phyloP scores from a whole-genome alignment of 768 basidiomycete genomes.

The Panus rudis region DNA sequence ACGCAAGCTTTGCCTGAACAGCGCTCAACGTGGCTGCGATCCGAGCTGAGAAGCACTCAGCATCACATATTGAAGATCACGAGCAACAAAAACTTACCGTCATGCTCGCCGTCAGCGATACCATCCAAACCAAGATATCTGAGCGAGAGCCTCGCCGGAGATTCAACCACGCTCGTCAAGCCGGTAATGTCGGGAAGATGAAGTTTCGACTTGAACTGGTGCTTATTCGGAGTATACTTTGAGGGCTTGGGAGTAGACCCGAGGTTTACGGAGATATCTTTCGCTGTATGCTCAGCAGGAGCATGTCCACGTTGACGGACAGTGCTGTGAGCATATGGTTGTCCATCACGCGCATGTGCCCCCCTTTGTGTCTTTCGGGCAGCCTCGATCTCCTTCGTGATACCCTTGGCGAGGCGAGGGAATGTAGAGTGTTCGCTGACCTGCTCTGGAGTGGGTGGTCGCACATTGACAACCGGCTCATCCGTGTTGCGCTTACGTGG shows the following conservation, averaged over 20 bases:
- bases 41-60: conserved; percentile 36
- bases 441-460: conserved; percentile 55
- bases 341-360: neutral
- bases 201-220: conserved; percentile 25
- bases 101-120: conserved; percentile 44
- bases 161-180: conserved; percentile 68
- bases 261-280: conserved; percentile 21
- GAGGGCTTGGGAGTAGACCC: neutral
- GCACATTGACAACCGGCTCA: conserved; percentile 44
- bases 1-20: conserved; percentile 61
- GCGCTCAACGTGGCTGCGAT: conserved; percentile 52
- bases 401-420: conserved; percentile 49
- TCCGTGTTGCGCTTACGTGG: conserved; percentile 17
- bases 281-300: conserved; percentile 10
- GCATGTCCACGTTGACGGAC: conserved; percentile 7
- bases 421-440: conserved; percentile 43
- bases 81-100: conserved; percentile 39
- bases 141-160: conserved; percentile 52
- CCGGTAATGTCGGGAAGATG: conserved; percentile 82
- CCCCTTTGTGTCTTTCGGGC: neutral
- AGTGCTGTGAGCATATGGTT: conserved; percentile 11
- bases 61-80: neutral
- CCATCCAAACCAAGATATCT: conserved; percentile 47
- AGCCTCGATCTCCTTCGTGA: conserved; percentile 44
- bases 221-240: conserved; percentile 5